phyloP scores from a whole-genome alignment of 352 stramenopile species.

The Globisporangium apiculatum region DNA sequence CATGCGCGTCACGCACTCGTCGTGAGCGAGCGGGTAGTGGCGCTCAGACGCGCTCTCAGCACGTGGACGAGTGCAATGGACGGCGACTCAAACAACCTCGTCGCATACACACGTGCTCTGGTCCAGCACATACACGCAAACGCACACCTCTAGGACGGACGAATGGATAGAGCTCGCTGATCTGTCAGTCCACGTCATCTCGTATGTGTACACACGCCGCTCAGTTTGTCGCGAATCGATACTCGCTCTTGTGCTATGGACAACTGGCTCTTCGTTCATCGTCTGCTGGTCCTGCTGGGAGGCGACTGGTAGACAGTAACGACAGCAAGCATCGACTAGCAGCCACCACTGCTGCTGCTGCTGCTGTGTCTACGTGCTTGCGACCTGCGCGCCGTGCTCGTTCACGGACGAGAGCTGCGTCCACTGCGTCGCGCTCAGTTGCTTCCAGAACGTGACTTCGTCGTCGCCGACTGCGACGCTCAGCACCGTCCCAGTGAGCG shows the following conservation, averaged over 20 bases:
- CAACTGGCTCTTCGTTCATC: too few species aligned
- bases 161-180: too few species aligned
- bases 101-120: too few species aligned
- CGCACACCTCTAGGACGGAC: slow-evolving; percentile 5
- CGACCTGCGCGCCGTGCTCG: slow-evolving; percentile 43
- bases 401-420: slow-evolving; percentile 65
- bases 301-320: too few species aligned
- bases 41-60: background rate
- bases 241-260: too few species aligned
- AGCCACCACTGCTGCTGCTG: background rate
- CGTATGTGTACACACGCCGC: too few species aligned
- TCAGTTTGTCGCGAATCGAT: too few species aligned
- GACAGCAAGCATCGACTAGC: too few species aligned
- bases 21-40: background rate
- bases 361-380: slow-evolving; percentile 5
- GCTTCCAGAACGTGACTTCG: slow-evolving; percentile 71
- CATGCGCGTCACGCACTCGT: slow-evolving; percentile 64
- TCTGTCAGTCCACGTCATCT: too few species aligned
- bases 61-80: too few species aligned
- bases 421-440: slow-evolving; percentile 53
- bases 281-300: too few species aligned
- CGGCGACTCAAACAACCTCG: background rate
- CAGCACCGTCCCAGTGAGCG: slow-evolving; percentile 26
- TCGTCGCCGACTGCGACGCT: slow-evolving; percentile 18
- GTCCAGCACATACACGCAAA: background rate